Evolutionary conservation across 257 asterid species (phyloP), one percentile per base, ranked within the genome.

Genomic region (Gentiana macrophylla): DNA sequence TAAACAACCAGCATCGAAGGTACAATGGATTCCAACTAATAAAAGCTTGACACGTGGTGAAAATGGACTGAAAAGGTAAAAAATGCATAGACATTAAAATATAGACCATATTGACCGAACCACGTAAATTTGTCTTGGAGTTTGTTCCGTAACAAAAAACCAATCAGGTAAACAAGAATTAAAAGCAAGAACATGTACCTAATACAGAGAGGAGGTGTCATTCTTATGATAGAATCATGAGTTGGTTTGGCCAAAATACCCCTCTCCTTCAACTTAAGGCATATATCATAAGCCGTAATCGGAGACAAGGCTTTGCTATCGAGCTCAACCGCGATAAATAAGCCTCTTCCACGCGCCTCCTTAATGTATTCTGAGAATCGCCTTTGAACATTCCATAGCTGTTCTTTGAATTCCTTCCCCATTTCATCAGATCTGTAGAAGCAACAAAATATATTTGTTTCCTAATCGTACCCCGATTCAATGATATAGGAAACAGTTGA

Each of bases 221-320:
- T 65, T 32, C 96, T 87, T 60, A 91, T 77, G 49, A 83, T 83
- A 37, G 95, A 71, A 66, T 85, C 87, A 36, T 91, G 98, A 12
- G 97, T 87, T 7, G 96, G 95, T 71, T 87, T 91, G 37, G 97
- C 94, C 5, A 91, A 95, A 67, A 87, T 77, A 38, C 98, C 97
- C 70, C 97, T 70, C 65, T 83, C 95, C 73, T 91, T 91, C 62
- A 91, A 80, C 74, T 85, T 87, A 74, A 91, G 77, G 72, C 98
- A 91, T 68, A 91, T 68, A 56, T 85, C 97, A 64, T 87, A 91
- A 8, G 98, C 98, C 32, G 75, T 84, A 50, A 77, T 77, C 0
- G 95, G 98, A 50, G 63, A 69, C 70, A 85, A 65, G 62, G 80
- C 80, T 72, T 75, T 79, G 73, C 80, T 75, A 60, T 91, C 70